Base-by-base conservation (phyloP, 257 asterid species). In the Solanum okadae region DNA sequence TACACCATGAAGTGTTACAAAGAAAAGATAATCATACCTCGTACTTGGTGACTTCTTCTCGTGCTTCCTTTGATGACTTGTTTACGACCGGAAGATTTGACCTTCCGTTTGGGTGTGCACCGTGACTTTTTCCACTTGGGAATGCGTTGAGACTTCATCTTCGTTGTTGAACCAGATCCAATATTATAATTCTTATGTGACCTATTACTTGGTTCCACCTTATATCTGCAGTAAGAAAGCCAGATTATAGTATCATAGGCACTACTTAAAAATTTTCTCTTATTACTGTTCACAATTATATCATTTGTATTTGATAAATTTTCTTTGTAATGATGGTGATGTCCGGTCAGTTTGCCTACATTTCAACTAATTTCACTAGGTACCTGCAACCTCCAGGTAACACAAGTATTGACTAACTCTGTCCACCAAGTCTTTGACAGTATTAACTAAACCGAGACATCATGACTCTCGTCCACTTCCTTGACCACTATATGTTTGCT, bases 191-290 rank as follows among this genome's bases (percentile, higher is more conserved):
- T 93, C 86, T 93, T 93, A 88, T 88, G 85, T 23, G 96, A 87
- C 90, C 91, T 93, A 87, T 91, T 93, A 90, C 95, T 94, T 71
- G n/a, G 40, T 89, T 97, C 96, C 87, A 96, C 99, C 52, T 91
- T 84, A 91, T 95, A 95, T 88, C 99, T 95, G 98, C 87, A 89
- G 33, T 71, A 78, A 49, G 40, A 89, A 83, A 89, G 83, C 59
- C 86, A 85, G 63, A 73, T 88, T 65, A 71, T 35, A 71, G 4
- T 27, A 25, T 49, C 38, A 3, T 37, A 23, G 52, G 20, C 20
- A 75, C 35, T 27, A 68, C 75, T 31, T 6, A 11, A 6, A 27
- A 29, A 13, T 75, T 56, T 20, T 75, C 83, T 75, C 83, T 38
- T 35, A 10, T 5, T 22, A 22, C 52, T 0, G 83, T 75, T 37